These are phyloP conservation scores for Cladosporium sp. DNA, from an alignment of 2,329 filamentous ascomycete genomes.

Conservation along the genomic window DNA sequence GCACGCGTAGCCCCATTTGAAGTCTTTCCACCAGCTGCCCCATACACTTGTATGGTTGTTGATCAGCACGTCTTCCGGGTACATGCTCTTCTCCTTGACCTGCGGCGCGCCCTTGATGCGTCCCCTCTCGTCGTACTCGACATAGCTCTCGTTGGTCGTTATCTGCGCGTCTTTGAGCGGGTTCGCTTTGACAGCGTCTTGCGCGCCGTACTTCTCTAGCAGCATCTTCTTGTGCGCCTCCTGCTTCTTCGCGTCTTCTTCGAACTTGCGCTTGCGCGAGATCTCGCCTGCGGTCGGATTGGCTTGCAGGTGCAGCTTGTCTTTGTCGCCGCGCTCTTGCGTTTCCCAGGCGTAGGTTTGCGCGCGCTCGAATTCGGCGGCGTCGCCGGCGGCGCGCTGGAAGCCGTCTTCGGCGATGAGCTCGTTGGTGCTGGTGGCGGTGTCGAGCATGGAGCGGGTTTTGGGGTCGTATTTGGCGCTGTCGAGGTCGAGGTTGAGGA, in stretches of 20 bases:
- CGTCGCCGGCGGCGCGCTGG: conserved; percentile 83
- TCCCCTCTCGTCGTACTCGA: conserved; percentile 92
- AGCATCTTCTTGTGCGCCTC: conserved; percentile 69
- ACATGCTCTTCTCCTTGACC: conserved; percentile 80
- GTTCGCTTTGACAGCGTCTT: conserved; percentile 59
- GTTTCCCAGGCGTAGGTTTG: conserved; percentile 93
- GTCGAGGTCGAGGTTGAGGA: conserved; percentile 91
- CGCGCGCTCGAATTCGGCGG: conserved; percentile 86
- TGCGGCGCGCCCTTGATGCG: conserved; percentile 84
- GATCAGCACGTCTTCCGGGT: conserved; percentile 79
- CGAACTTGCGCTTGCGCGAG: conserved; percentile 73
- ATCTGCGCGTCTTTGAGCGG: conserved; percentile 65
- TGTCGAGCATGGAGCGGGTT: conserved; percentile 85
- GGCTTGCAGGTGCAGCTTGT: conserved; percentile 85
- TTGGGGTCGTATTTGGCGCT: conserved; percentile 98
- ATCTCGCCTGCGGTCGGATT: conserved; percentile 94
- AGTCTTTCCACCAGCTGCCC: conserved; percentile 97
- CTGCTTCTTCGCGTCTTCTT: conserved; percentile 70
- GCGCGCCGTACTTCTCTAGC: conserved; percentile 78
- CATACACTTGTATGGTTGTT: conserved; percentile 93
- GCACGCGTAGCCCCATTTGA: conserved; percentile 94
- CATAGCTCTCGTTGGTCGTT: conserved; percentile 78
- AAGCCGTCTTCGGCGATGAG: conserved; percentile 93
- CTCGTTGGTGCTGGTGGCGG: conserved; percentile 74
- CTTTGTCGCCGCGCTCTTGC: conserved; percentile 77